These are phyloP conservation scores for Melastoma candidum DNA, from an alignment of 441 rosid species.

Conservation along the genomic window DNA sequence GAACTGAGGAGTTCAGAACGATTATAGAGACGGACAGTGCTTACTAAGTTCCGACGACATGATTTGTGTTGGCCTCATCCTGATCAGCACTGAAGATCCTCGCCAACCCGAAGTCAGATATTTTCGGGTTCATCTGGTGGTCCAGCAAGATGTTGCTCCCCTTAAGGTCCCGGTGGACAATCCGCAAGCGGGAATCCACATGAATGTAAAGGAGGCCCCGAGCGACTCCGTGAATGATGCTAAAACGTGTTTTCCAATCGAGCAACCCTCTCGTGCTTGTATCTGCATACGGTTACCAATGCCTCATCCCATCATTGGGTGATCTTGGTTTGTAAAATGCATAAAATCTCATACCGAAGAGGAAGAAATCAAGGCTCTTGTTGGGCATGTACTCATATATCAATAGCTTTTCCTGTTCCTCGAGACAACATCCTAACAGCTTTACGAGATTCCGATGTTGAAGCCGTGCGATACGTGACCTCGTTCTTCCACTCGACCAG, in stretches of 20 bases:
- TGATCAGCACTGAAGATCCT: constrained; percentile 10
- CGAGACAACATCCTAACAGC: constrained; percentile 36
- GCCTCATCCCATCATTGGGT: no score
- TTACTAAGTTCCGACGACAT: constrained; percentile 15
- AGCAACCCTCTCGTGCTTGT: constrained; percentile 19
- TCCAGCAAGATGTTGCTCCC: constrained; percentile 14
- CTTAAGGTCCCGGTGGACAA: constrained; percentile 13
- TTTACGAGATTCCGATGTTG: constrained; percentile 46
- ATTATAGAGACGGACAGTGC: not conserved
- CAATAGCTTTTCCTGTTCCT: constrained; percentile 35
- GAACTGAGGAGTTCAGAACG: not conserved
- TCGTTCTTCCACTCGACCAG: constrained; percentile 48
- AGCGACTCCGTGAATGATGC: constrained; percentile 18
- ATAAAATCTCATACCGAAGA: constrained; percentile 27
- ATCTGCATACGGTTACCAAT: constrained; percentile 25
- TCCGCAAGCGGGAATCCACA: constrained; percentile 10
- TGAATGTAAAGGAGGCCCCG: constrained; percentile 13
- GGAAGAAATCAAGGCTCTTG: constrained; percentile 37
- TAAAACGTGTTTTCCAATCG: constrained; percentile 34
- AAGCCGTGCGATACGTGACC: constrained; percentile 39
- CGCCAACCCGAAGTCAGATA: constrained; percentile 16
- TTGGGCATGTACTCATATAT: constrained; percentile 48
- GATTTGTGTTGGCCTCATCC: constrained; percentile 6
- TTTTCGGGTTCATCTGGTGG: constrained; percentile 15
- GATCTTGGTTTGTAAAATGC: not conserved